These are phyloP conservation scores for Termitomyces sp. DNA, from an alignment of 768 basidiomycete species.

Conservation along the genomic window DNA sequence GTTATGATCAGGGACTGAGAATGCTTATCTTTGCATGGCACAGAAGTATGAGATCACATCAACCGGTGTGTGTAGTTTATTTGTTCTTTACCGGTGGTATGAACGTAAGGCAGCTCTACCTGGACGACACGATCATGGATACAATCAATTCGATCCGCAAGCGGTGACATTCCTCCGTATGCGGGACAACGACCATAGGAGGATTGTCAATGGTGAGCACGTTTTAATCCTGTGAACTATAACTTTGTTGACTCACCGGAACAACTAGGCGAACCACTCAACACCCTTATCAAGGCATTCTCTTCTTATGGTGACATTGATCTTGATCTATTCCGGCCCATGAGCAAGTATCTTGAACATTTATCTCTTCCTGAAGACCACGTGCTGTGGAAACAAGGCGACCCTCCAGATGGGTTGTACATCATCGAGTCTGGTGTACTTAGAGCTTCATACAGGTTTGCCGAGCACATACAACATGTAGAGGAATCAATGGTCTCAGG, in stretches of 20 bases:
- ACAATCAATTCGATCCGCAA: conserved; percentile 34
- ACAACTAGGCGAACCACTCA: conserved; percentile 54
- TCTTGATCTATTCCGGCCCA: conserved; percentile 49
- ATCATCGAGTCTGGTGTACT: conserved; percentile 86
- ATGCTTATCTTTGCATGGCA: conserved; percentile 70
- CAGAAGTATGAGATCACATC: conserved; percentile 50
- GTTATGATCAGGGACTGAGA: conserved; percentile 73
- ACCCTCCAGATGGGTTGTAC: conserved; percentile 77
- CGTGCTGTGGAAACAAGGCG: conserved; percentile 72
- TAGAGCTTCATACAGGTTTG: conserved; percentile 77
- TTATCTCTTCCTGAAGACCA: conserved; percentile 49
- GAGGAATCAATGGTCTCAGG: conserved; percentile 94
- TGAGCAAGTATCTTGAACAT: conserved; percentile 69
- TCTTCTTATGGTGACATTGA: conserved; percentile 62
- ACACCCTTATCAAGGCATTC: conserved; percentile 76
- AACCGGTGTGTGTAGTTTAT: conserved; percentile 25
- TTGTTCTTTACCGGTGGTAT: background rate
- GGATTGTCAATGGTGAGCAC: conserved; percentile 53
- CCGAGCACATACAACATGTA: conserved; percentile 56
- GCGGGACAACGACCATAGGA: conserved; percentile 63
- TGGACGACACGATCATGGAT: conserved; percentile 45
- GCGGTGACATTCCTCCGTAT: conserved; percentile 51
- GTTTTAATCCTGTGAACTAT: conserved; percentile 12
- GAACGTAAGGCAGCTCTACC: conserved; percentile 39
- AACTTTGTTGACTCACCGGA: conserved; percentile 22